Evolutionary conservation across 1,139 yeast species (phyloP), one percentile per base, ranked within the genome.

Genomic region (Nakaseomyces bracarensis): DNA sequence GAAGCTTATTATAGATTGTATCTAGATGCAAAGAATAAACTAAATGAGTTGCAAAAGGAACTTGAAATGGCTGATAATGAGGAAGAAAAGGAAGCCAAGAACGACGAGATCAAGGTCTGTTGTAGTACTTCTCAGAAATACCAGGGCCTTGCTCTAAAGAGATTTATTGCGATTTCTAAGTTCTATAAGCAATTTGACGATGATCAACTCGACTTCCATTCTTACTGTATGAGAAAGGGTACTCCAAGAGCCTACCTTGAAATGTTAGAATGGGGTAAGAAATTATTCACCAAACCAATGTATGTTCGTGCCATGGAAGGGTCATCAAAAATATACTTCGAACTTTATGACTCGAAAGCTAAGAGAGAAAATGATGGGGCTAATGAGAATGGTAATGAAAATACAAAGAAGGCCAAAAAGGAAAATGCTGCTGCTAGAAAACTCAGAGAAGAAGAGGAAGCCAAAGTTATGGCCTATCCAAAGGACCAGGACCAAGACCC

Each of bases 191-290:
- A 77, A 44, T 86, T 80, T 64, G 75, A 69, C 58, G 77, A 76
- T 48, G 98, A 93, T 58, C 96, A 91, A 65, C 75, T 82, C 53
- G 99, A 91, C 60, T 91, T 91, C 79, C 98, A 91, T 62, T 80
- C 83, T 36, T 91, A 86, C 63, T 82, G 95, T 60, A 76, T 85
- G 71, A 77, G 96, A 65, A 79, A 82, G 54, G 97, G 97, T 13
- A 85, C 97, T 4, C 81, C 93, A 21, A 73, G 95, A 48, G 81
- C 91, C 19, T 91, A 91, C 57, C 53, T 84, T 29, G 79, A 77
- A 21, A 76, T 84, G 70, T 54, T 89, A 42, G 64, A 69, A 39
- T 91, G 97, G 97, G 95, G 81, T 47, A 93, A 87, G 57, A 60
- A 66, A 18, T 62, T 91, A 35, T 86, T 72, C 58, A 63, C 77